Conservation (phyloP, 805 yeast species). For the Barnettozyma siamensis region DNA sequence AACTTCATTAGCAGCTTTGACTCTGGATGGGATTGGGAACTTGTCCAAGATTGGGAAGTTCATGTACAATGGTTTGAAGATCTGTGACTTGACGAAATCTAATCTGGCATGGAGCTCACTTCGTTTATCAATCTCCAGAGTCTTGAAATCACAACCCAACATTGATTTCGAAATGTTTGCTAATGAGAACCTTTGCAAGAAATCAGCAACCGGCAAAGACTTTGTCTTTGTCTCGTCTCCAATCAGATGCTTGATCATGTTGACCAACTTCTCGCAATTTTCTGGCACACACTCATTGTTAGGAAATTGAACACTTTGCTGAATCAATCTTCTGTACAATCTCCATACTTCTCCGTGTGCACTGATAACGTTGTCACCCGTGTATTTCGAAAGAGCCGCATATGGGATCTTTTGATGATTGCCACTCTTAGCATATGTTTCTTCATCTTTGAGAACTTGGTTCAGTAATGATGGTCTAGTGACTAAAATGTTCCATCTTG, state of each 20-base stretch:
- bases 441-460: slow-evolving; percentile 44
- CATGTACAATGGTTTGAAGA: slow-evolving; percentile 48
- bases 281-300: slow-evolving; percentile 30
- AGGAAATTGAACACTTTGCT: slow-evolving; percentile 47
- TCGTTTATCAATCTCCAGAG: slow-evolving; percentile 27
- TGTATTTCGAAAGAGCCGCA: slow-evolving; percentile 46
- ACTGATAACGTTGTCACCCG: slow-evolving; percentile 58
- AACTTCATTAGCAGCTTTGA: slow-evolving; percentile 39
- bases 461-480: slow-evolving; percentile 41
- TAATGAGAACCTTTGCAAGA: slow-evolving; percentile 41
- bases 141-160: slow-evolving; percentile 43
- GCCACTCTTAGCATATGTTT: slow-evolving; percentile 51
- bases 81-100: slow-evolving; percentile 42
- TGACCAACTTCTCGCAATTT: slow-evolving; percentile 34
- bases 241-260: slow-evolving; percentile 21
- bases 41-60: slow-evolving; percentile 50
- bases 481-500: slow-evolving; percentile 55
- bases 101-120: slow-evolving; percentile 34
- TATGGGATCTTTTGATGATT: slow-evolving; percentile 54
- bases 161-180: slow-evolving; percentile 46
- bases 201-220: slow-evolving; percentile 29
- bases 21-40: slow-evolving; percentile 43
- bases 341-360: slow-evolving; percentile 52
- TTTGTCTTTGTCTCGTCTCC: slow-evolving; percentile 5
- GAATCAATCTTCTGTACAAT: slow-evolving; percentile 38